Conservation (phyloP, 345 rosid genomes). For the Brassica napus region DNA sequence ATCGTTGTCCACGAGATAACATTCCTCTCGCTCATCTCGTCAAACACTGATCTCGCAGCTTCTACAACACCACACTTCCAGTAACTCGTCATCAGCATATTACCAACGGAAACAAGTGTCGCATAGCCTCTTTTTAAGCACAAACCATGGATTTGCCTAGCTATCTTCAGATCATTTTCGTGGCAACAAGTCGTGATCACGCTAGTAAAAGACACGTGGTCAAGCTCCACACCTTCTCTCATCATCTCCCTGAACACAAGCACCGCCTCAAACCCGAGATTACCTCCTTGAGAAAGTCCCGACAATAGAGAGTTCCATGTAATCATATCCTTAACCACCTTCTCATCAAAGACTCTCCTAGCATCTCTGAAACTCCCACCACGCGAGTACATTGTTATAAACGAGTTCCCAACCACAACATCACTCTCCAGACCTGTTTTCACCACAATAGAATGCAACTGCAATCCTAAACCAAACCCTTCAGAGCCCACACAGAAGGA, state of each 20-base stretch:
- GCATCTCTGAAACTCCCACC: conserved; percentile 56
- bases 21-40: conserved; percentile 58
- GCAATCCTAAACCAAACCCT: conserved; percentile 65
- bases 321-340: conserved; percentile 64
- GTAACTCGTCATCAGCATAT: conserved; percentile 75
- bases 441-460: conserved; percentile 58
- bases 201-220: conserved; percentile 81
- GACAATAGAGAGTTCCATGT: conserved; percentile 89
- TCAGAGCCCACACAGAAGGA: conserved; percentile 55
- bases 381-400: conserved; percentile 69
- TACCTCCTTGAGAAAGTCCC: conserved; percentile 72
- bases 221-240: conserved; percentile 62
- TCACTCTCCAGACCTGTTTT: conserved; percentile 62
- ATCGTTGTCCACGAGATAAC: conserved; percentile 89
- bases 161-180: conserved; percentile 59
- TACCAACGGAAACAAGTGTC: conserved; percentile 61
- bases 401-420: conserved; percentile 73
- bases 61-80: conserved; percentile 57
- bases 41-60: conserved; percentile 60
- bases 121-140: conserved; percentile 65
- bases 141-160: conserved; percentile 78
- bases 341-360: conserved; percentile 63
- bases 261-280: conserved; percentile 57
- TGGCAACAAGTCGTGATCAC: conserved; percentile 77
- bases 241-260: conserved; percentile 58